These are phyloP conservation scores for Cystobasidiaceae sp. DNA, from an alignment of 1,284 basidiomycete genomes.

Conservation along the genomic window DNA sequence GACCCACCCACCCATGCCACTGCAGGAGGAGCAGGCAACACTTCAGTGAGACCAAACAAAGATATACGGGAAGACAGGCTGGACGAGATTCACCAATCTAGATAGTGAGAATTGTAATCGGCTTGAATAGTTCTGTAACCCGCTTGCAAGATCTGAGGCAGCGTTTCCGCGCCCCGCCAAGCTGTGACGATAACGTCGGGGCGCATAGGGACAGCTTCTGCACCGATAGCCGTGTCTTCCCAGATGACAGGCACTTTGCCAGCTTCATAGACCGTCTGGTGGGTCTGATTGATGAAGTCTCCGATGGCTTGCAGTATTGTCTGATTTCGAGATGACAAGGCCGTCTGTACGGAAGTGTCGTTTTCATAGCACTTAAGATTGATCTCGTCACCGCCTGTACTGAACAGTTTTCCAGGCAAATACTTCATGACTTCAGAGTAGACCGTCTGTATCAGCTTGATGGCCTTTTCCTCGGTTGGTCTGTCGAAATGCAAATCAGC, in stretches of 20 bases:
- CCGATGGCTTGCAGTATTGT: slow-evolving; percentile 62
- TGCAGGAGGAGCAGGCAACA: slow-evolving; percentile 49
- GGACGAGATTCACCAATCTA: slow-evolving; percentile 45
- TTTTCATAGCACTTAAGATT: slow-evolving; percentile 43
- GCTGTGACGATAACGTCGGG: slow-evolving; percentile 63
- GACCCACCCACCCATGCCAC: slow-evolving; percentile 73
- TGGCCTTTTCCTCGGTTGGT: slow-evolving; percentile 51
- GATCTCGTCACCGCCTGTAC: slow-evolving; percentile 78
- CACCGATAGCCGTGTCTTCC: slow-evolving; percentile 67
- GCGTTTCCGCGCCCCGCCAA: slow-evolving; percentile 65
- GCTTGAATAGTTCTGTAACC: slow-evolving; percentile 63
- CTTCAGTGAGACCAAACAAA: background rate
- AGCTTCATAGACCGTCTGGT: slow-evolving; percentile 50
- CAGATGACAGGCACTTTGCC: slow-evolving; percentile 64
- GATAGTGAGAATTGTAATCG: slow-evolving; percentile 69
- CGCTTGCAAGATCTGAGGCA: slow-evolving; percentile 56
- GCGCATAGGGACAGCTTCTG: slow-evolving; percentile 51
- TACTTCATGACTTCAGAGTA: slow-evolving; percentile 46
- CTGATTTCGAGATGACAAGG: slow-evolving; percentile 52
- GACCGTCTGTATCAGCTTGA: slow-evolving; percentile 53
- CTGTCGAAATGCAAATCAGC: slow-evolving; percentile 15
- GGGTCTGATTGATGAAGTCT: slow-evolving; percentile 58
- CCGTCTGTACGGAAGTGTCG: slow-evolving; percentile 57
- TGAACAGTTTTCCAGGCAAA: slow-evolving; percentile 54
- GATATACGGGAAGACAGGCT: slow-evolving; percentile 45